Percentiles rank a stretch among this genome's conserved stretches.
phyloP scores from a whole-genome alignment of 768 basidiomycete genomes.

The Lactarius vividus region DNA sequence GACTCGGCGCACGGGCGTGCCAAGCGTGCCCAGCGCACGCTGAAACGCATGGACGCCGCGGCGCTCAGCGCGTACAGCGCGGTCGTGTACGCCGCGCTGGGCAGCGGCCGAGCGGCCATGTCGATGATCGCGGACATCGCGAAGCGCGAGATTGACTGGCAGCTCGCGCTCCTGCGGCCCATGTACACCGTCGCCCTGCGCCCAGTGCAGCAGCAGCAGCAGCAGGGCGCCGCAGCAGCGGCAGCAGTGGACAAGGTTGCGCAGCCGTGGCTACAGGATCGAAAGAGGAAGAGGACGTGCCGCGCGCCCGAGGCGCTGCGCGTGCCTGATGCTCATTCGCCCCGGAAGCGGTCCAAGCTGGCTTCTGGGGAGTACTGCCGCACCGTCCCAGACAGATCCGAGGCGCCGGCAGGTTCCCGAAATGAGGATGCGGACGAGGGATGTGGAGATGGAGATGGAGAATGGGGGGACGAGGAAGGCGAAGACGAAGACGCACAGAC shows the following conservation, averaged over 20 bases:
- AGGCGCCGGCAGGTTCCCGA: background rate
- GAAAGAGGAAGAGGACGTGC: background rate
- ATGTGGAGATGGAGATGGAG: too few relatives aligned
- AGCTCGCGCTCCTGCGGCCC: constrained; percentile 7
- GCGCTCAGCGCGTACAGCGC: constrained; percentile 13
- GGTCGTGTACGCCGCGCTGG: constrained; percentile 3
- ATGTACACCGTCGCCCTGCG: background rate
- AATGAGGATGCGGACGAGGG: background rate
- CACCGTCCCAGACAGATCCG: background rate
- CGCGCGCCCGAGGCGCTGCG: background rate
- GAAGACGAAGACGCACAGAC: too few relatives aligned
- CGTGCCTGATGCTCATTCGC: background rate
- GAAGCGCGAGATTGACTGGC: constrained; percentile 20
- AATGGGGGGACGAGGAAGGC: background rate
- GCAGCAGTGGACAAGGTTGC: background rate
- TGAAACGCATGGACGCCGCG: background rate
- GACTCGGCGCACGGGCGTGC: too few relatives aligned
- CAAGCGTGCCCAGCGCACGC: background rate
- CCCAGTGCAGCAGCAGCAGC: background rate
- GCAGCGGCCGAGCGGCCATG: constrained; percentile 9
- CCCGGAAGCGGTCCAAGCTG: background rate
- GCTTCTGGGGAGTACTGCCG: background rate
- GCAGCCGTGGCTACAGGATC: background rate
- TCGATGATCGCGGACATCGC: constrained; percentile 2
- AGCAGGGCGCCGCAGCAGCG: too few relatives aligned